Evolutionary conservation across 495 filamentous ascomycete genomes (phyloP), one percentile per base, ranked within the genome.

Genomic region (Annulohypoxylon maeteangense): DNA sequence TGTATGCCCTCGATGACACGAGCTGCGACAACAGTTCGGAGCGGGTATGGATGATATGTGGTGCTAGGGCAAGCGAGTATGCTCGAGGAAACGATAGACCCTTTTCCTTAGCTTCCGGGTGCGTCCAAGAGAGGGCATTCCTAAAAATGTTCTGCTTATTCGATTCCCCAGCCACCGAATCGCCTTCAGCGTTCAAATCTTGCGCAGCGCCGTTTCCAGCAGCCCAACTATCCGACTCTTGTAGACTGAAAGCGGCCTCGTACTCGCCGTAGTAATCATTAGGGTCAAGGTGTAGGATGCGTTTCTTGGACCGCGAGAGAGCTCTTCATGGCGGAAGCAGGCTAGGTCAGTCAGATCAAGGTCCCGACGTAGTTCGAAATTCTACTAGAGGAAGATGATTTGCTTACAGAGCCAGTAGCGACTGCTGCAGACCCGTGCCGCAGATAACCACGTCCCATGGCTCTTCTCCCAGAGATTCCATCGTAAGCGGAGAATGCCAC

Each of bases 371-470:
- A 48, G 40, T 60, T 42, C 53, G 47, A 18, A 58, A 18, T 22
- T 18, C 51, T 53, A 36, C n/a, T 11, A 58, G 65, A 64, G 27
- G 55, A 51, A 34, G 56, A 58, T 60, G n/a, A 47, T 23, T 61
- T 48, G 83, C 92, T 85, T 87, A 99, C 95, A 97, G 84, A 68
- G 95, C 95, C 70, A 99, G 87, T 59, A 99, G 89, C 47, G 94
- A 98, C 79, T 97, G 92, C 71, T 89, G 86, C 69, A 98, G 78
- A 53, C 93, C 95, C 55, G 95, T 99, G 69, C 96, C 96, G 67
- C 88, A 87, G 68, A 99, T 93, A 62, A 95, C 84, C 72, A 96
- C 89, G 83, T 99, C 95, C 96, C 96, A 99, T 50, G 85, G 81
- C 31, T 92, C 93, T 55, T 91, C 90, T 77, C 89, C 81, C 62